These are phyloP conservation scores for Metschnikowia picachoensis DNA, from an alignment of 805 yeast genomes.

Conservation along the genomic window DNA sequence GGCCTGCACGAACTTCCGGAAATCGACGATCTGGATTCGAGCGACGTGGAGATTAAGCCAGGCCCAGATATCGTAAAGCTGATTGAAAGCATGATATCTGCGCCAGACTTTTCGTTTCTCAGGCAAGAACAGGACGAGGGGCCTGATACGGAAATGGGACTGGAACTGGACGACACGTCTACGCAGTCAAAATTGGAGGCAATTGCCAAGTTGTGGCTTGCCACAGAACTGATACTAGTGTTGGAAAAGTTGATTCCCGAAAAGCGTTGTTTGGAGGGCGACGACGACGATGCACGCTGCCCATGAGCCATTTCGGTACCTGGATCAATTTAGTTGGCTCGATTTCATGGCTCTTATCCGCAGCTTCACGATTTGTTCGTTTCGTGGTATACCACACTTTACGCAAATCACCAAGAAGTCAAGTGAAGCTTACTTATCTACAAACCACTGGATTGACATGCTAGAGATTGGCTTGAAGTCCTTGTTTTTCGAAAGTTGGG, in stretches of 20 bases:
- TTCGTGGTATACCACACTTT: no score
- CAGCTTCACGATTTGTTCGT: no score
- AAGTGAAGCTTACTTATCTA: no score
- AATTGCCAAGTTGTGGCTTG: conserved; percentile 57
- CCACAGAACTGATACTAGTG: conserved; percentile 53
- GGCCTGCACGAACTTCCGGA: not conserved
- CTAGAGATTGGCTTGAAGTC: no score
- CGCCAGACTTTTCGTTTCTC: not conserved
- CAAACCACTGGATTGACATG: no score
- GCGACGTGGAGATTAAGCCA: conserved; percentile 3
- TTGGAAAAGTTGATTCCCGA: conserved; percentile 22
- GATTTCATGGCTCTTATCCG: no score
- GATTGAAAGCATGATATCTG: conserved; percentile 10
- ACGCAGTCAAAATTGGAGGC: conserved; percentile 46
- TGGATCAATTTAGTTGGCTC: not conserved
- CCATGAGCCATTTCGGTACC: no score
- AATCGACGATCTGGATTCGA: conserved; percentile 15
- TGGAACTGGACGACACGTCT: conserved; percentile 11
- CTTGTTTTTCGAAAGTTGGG: not conserved
- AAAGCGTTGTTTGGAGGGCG: conserved; percentile 22
- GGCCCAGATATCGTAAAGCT: conserved; percentile 5
- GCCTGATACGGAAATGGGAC: not conserved
- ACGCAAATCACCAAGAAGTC: no score
- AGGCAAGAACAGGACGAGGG: not conserved
- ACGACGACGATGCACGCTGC: conserved; percentile 10